These are phyloP conservation scores for Phytophthora boehmeriae DNA, from an alignment of 352 stramenopile genomes.

Conservation along the genomic window DNA sequence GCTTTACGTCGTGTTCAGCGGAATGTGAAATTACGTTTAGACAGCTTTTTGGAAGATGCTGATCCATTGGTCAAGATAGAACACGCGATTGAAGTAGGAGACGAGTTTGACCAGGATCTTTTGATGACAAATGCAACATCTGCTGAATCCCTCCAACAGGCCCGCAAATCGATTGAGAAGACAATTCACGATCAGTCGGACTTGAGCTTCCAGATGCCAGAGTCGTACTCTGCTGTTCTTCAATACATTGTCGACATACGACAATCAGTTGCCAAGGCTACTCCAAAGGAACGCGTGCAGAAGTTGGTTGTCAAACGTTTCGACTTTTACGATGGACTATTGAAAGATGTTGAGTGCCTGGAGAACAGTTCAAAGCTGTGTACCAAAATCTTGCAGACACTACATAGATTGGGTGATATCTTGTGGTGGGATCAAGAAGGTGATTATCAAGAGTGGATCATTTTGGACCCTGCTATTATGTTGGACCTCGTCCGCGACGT, in stretches of 20 bases:
- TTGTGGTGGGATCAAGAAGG: conserved; percentile 20
- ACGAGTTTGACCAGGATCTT: conserved; percentile 4
- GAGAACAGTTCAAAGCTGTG: no score
- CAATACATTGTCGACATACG: neutral
- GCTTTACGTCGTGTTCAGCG: neutral
- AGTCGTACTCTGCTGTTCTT: conserved; percentile 9
- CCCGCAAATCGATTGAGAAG: neutral
- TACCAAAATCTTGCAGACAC: conserved; percentile 10
- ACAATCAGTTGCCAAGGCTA: no score
- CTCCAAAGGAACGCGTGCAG: no score
- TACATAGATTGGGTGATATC: conserved; percentile 24
- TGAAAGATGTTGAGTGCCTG: no score
- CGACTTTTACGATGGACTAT: no score
- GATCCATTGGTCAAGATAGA: neutral
- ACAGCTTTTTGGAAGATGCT: neutral
- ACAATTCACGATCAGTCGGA: neutral
- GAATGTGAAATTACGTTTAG: conserved; percentile 1
- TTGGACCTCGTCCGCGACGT: conserved; percentile 23
- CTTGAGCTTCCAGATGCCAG: conserved; percentile 13
- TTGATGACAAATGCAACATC: neutral
- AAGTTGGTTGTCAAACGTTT: no score
- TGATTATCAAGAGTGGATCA: neutral
- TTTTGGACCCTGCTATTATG: conserved; percentile 19
- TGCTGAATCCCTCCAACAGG: neutral
- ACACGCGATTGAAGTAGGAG: no score